Percentiles rank a stretch among this genome's conserved stretches.
phyloP scores from a whole-genome alignment of 164 flowering plant species.

The Stephania cephalantha region DNA sequence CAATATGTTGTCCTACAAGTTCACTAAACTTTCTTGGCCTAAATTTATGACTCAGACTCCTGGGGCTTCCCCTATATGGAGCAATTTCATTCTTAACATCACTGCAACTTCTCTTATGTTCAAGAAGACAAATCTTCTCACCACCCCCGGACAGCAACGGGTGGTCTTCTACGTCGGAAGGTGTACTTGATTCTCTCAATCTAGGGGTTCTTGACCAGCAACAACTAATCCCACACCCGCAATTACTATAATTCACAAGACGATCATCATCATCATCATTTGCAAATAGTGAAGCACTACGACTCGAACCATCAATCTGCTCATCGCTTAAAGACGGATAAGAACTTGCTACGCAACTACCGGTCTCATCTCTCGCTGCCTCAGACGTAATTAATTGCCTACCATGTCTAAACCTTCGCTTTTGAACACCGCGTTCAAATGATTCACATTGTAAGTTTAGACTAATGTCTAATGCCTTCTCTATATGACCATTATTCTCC shows the following conservation, averaged over 20 bases:
- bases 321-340: slow-evolving; percentile 32
- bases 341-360: slow-evolving; percentile 51
- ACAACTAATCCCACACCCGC: slow-evolving; percentile 59
- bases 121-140: slow-evolving; percentile 24
- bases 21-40: slow-evolving; percentile 71
- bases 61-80: slow-evolving; percentile 45
- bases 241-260: slow-evolving; percentile 24
- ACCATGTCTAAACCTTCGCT: slow-evolving; percentile 20
- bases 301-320: slow-evolving; percentile 34
- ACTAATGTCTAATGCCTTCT: slow-evolving; percentile 37
- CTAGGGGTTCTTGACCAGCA: slow-evolving; percentile 83
- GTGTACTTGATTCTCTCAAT: slow-evolving; percentile 33
- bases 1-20: slow-evolving; percentile 73
- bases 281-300: slow-evolving; percentile 30
- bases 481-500: slow-evolving; percentile 16
- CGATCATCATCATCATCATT: slow-evolving; percentile 43
- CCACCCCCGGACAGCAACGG: slow-evolving; percentile 44
- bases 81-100: slow-evolving; percentile 25
- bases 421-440: slow-evolving; percentile 14
- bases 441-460: slow-evolving; percentile 35
- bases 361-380: slow-evolving; percentile 28
- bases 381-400: slow-evolving; percentile 26
- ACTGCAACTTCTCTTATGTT: slow-evolving; percentile 23
- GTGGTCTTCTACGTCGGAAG: slow-evolving; percentile 44
- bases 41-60: slow-evolving; percentile 67